Conservation (phyloP, 345 rosid genomes). For the Xanthoceras sorbifolium region DNA sequence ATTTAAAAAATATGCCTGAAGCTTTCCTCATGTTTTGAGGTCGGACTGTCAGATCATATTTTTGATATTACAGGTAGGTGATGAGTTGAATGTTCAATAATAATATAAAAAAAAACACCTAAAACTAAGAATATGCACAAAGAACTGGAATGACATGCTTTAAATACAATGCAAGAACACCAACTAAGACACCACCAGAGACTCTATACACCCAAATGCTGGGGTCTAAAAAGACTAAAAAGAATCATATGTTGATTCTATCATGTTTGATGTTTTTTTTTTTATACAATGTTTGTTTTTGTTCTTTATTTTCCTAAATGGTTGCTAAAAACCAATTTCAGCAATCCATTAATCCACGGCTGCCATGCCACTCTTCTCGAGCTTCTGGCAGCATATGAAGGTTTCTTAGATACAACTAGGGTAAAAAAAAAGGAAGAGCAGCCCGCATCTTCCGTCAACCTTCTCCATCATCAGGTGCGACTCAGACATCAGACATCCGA, state of each 20-base stretch:
- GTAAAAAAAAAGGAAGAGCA: constrained; percentile 41
- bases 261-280: constrained; percentile 9
- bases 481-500: constrained; percentile 51
- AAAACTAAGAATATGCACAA: constrained; percentile 43
- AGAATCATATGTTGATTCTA: constrained; percentile 89
- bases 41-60: constrained; percentile 24
- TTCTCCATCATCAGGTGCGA: constrained; percentile 49
- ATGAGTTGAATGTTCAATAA: constrained; percentile 1
- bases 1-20: constrained; percentile 22
- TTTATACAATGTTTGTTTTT: constrained; percentile 21
- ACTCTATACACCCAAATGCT: constrained; percentile 56
- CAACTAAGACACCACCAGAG: constrained; percentile 46
- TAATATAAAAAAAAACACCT: constrained; percentile 11
- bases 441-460: constrained; percentile 47
- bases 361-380: constrained; percentile 38
- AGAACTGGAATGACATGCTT: constrained; percentile 18
- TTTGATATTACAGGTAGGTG: constrained; percentile 15
- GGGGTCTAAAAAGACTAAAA: constrained; percentile 44
- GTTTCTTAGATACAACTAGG: constrained; percentile 31
- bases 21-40: constrained; percentile 47
- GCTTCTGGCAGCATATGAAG: constrained; percentile 34
- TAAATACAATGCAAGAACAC: constrained; percentile 38
- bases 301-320: constrained; percentile 44
- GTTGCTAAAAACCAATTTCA: constrained; percentile 47
- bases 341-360: constrained; percentile 48